Percentiles rank a stretch among this genome's conserved stretches.
These are phyloP conservation scores for Penicillium coprophilum DNA, from an alignment of 495 filamentous ascomycete species.

Conservation along the genomic window DNA sequence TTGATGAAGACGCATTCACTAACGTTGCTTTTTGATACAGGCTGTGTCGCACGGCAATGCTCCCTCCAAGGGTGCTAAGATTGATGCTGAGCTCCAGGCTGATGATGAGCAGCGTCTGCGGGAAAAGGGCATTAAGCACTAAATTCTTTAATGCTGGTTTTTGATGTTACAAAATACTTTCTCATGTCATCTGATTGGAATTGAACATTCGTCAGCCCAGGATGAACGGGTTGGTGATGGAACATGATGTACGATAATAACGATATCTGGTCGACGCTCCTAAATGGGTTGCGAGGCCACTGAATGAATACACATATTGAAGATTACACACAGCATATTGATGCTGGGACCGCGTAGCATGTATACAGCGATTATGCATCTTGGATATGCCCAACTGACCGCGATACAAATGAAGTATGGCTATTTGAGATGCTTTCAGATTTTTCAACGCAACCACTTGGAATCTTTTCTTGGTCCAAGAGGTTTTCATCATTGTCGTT, in stretches of 20 bases:
- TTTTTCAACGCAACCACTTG: no score
- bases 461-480: no score
- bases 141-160: conserved; percentile 21
- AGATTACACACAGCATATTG: background rate
- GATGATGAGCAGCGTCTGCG: conserved; percentile 67
- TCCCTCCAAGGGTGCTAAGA: conserved; percentile 68
- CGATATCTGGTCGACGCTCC: conserved; percentile 10
- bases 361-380: no score
- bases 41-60: conserved; percentile 69
- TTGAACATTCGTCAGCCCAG: background rate
- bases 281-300: background rate
- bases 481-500: no score
- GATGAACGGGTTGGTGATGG: conserved; percentile 8
- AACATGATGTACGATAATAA: conserved; percentile 26
- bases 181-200: background rate
- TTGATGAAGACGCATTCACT: background rate
- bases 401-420: no score
- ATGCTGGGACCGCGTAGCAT: background rate
- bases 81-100: conserved; percentile 65
- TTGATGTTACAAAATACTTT: conserved; percentile 14
- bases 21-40: conserved; percentile 34
- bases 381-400: no score
- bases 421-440: no score
- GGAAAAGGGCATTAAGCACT: conserved; percentile 58
- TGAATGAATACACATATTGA: conserved; percentile 8